Evolutionary conservation across 345 rosid genomes (phyloP).

Genomic region (Salix arbutifolia): DNA sequence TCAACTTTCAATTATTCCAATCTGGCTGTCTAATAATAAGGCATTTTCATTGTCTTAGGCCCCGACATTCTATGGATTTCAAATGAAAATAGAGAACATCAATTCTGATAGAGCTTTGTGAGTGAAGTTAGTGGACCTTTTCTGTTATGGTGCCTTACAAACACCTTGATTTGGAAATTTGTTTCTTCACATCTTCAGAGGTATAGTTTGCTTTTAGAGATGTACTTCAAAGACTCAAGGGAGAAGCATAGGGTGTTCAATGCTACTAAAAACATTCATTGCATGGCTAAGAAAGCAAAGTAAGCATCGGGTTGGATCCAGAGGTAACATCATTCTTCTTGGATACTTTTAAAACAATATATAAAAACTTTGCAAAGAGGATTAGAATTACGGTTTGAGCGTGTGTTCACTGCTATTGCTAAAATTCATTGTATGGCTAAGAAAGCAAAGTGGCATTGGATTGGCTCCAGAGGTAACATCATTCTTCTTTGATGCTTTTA

Average conservation of each 20-base stretch:
- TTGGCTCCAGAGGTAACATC: too few species aligned
- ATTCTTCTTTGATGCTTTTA: too few species aligned
- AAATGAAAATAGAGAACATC: constrained; percentile 30
- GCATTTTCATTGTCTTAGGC: constrained; percentile 47
- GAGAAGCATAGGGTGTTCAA: too few species aligned
- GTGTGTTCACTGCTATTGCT: too few species aligned
- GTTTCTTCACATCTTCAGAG: constrained; percentile 43
- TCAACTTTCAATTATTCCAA: neutral
- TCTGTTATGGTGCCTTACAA: neutral
- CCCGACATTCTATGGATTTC: constrained; percentile 87
- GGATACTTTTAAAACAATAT: neutral
- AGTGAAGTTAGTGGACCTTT: too few species aligned
- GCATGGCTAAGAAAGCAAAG: constrained; percentile 69
- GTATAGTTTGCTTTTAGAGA: constrained; percentile 93
- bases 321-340: constrained; percentile 14
- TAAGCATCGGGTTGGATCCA: constrained; percentile 84
- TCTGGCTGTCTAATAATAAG: constrained; percentile 21
- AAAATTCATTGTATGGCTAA: too few species aligned
- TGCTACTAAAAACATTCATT: constrained; percentile 73
- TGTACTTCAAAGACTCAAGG: constrained; percentile 68
- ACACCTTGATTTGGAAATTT: constrained; percentile 12
- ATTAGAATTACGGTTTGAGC: too few species aligned
- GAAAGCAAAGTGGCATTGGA: too few species aligned
- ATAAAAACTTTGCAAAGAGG: neutral
- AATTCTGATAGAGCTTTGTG: too few species aligned